Conservation (phyloP, 1,284 basidiomycete species). For the Tremellales sp. region DNA sequence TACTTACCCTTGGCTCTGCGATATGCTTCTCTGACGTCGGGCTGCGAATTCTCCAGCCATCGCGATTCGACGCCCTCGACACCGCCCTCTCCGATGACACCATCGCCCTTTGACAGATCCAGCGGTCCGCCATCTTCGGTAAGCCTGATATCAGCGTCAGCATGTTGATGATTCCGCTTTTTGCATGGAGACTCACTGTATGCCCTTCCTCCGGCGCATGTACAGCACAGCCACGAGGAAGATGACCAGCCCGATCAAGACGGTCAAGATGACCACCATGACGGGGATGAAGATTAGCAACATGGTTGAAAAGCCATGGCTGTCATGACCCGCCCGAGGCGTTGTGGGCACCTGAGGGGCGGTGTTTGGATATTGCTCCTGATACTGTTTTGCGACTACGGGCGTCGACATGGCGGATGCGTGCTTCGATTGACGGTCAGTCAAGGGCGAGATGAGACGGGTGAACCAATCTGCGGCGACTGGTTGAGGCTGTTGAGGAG, state of each 20-base stretch:
- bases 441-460: conserved; percentile 25
- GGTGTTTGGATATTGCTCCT: background rate
- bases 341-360: background rate
- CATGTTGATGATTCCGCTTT: background rate
- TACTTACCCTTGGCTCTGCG: conserved; percentile 77
- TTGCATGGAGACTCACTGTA: conserved; percentile 47
- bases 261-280: conserved; percentile 84
- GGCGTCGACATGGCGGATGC: background rate
- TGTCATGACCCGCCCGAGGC: background rate
- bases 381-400: background rate
- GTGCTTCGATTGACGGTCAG: background rate
- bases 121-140: conserved; percentile 86
- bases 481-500: conserved; percentile 7
- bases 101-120: conserved; percentile 85
- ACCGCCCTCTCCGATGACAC: conserved; percentile 83
- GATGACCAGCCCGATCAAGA: conserved; percentile 84
- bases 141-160: conserved; percentile 52
- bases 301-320: conserved; percentile 26
- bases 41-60: conserved; percentile 83
- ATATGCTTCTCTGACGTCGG: conserved; percentile 67
- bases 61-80: conserved; percentile 84
- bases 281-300: conserved; percentile 60
- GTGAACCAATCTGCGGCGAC: conserved; percentile 24
- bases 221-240: conserved; percentile 84
- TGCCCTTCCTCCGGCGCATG: conserved; percentile 72